These are phyloP conservation scores for Rhodamnia rubescens DNA, from an alignment of 345 rosid species.

Conservation along the genomic window DNA sequence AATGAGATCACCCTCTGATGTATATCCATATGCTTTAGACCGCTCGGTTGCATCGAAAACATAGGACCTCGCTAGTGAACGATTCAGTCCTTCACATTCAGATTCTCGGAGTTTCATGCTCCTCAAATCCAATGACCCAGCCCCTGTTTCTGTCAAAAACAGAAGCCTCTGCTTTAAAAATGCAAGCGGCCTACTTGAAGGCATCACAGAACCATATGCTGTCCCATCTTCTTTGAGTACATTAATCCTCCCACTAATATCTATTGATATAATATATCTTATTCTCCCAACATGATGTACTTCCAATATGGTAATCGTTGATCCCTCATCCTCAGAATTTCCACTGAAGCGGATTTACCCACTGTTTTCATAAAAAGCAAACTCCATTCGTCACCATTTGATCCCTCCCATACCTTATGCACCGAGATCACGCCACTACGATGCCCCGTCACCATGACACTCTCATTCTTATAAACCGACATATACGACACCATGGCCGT, in stretches of 20 bases:
- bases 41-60: conserved; percentile 71
- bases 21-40: conserved; percentile 91
- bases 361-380: conserved; percentile 43
- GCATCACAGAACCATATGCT: conserved; percentile 56
- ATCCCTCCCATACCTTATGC: conserved; percentile 56
- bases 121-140: conserved; percentile 88
- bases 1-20: conserved; percentile 74
- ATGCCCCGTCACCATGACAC: conserved; percentile 69
- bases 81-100: conserved; percentile 78
- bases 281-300: conserved; percentile 85
- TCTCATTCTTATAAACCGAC: conserved; percentile 70
- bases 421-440: conserved; percentile 48
- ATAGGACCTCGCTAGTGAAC: conserved; percentile 47
- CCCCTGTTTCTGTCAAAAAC: conserved; percentile 84
- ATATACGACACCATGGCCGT: conserved; percentile 69
- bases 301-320: conserved; percentile 50
- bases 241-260: conserved; percentile 48
- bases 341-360: conserved; percentile 28
- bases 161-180: conserved; percentile 88
- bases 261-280: conserved; percentile 56
- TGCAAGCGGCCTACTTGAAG: conserved; percentile 54
- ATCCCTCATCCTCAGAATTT: conserved; percentile 20
- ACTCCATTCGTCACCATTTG: conserved; percentile 56
- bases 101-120: conserved; percentile 81
- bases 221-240: conserved; percentile 67